These are phyloP conservation scores for Endotrypanum monterogeii DNA, from an alignment of 208 protist species.

Conservation along the genomic window DNA sequence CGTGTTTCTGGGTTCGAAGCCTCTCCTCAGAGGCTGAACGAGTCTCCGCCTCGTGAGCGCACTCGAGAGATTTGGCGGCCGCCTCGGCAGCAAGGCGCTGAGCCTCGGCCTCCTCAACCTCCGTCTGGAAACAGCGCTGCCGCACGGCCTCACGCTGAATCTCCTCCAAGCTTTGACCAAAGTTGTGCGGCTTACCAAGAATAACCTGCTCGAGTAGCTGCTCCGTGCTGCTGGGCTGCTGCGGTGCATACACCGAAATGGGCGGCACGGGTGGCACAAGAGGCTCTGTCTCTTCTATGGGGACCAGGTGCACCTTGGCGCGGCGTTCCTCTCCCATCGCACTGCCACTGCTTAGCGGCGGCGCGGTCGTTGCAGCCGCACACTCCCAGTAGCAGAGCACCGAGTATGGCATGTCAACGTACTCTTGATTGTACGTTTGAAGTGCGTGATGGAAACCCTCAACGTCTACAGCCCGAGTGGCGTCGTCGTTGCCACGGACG, in stretches of 20 bases:
- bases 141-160: conserved; percentile 72
- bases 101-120: conserved; percentile 47
- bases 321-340: conserved; percentile 15
- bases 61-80: conserved; percentile 40
- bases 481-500: conserved; percentile 8
- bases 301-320: conserved; percentile 40
- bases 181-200: conserved; percentile 87
- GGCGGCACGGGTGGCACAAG: conserved; percentile 72
- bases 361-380: conserved; percentile 41
- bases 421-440: conserved; percentile 57
- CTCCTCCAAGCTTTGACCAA: conserved; percentile 87
- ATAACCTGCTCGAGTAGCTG: conserved; percentile 52
- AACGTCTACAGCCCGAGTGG: conserved; percentile 36
- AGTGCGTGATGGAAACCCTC: conserved; percentile 65
- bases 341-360: conserved; percentile 47
- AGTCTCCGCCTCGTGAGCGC: conserved; percentile 28
- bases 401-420: conserved; percentile 62
- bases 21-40: conserved; percentile 16
- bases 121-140: conserved; percentile 47
- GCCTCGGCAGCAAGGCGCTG: conserved; percentile 34
- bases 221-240: conserved; percentile 39
- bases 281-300: conserved; percentile 63
- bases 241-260: conserved; percentile 50
- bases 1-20: conserved; percentile 42
- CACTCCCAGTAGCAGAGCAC: conserved; percentile 84